Evolutionary conservation across 495 filamentous ascomycete genomes (phyloP).

Genomic region (Trichoderma asperelloides): DNA sequence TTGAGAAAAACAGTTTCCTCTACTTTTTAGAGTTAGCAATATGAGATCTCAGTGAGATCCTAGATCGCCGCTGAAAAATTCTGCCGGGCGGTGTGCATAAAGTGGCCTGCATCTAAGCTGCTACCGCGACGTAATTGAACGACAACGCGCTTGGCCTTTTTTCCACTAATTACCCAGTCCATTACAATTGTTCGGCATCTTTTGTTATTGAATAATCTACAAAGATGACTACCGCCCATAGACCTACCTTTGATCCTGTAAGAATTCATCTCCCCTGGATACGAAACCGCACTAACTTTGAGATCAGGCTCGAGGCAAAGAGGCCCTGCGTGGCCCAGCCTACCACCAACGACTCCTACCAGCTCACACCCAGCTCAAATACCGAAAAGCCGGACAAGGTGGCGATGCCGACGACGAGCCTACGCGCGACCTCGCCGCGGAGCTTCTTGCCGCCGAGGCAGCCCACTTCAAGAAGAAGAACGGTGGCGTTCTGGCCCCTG

Average conservation of each 20-base stretch:
- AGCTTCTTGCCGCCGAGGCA: constrained; percentile 82
- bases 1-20: not conserved
- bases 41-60: not conserved
- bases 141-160: not conserved
- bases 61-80: constrained; percentile 13
- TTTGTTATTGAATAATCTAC: not conserved
- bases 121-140: not conserved
- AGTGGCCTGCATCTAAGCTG: not conserved
- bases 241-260: constrained; percentile 92
- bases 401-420: constrained; percentile 58
- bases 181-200: not conserved
- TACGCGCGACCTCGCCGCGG: constrained; percentile 76
- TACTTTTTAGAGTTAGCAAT: constrained; percentile 9
- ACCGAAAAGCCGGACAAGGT: constrained; percentile 82
- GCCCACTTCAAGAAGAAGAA: constrained; percentile 79
- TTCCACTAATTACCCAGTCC: not conserved
- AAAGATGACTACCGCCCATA: constrained; percentile 69
- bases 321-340: constrained; percentile 84
- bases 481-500: constrained; percentile 37
- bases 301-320: constrained; percentile 78
- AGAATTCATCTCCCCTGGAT: constrained; percentile 13
- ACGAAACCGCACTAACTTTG: constrained; percentile 15
- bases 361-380: constrained; percentile 85
- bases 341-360: constrained; percentile 96
- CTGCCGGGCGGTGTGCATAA: constrained; percentile 25